Evolutionary conservation across 83 land plant species (phyloP).

Genomic region (Larix sibirica): DNA sequence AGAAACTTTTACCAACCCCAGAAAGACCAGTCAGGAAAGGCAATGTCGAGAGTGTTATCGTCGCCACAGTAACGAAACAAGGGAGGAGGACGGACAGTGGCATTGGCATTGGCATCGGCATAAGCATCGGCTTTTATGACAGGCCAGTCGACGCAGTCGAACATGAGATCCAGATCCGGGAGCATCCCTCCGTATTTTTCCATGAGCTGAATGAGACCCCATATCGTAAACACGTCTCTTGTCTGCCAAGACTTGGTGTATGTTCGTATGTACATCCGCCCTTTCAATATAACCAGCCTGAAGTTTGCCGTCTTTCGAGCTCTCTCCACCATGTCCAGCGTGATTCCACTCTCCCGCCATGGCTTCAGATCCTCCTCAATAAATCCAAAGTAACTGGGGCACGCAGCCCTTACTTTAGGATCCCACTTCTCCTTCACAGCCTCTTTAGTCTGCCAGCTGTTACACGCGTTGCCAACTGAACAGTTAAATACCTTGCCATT

Average conservation of each 20-base stretch:
- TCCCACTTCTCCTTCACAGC: background rate
- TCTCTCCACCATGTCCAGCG: slow-evolving; percentile 25
- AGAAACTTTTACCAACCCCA: slow-evolving; percentile 79
- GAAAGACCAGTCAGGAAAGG: slow-evolving; percentile 87
- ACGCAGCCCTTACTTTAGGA: background rate
- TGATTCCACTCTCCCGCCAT: slow-evolving; percentile 40
- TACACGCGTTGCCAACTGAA: background rate
- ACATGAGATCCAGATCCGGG: slow-evolving; percentile 49
- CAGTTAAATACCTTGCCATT: background rate
- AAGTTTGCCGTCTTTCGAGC: slow-evolving; percentile 19
- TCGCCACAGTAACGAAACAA: slow-evolving; percentile 64
- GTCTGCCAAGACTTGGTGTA: slow-evolving; percentile 33
- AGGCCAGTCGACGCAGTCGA: slow-evolving; percentile 39
- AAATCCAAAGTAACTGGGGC: slow-evolving; percentile 38
- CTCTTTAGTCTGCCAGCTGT: background rate
- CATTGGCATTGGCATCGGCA: background rate
- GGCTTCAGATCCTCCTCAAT: slow-evolving; percentile 47
- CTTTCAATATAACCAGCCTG: slow-evolving; percentile 36
- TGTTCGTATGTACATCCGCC: slow-evolving; percentile 20
- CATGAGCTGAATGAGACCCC: slow-evolving; percentile 47
- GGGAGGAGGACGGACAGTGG: slow-evolving; percentile 41
- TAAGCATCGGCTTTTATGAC: slow-evolving; percentile 8
- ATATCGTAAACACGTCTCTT: slow-evolving; percentile 33
- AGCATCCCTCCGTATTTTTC: slow-evolving; percentile 36
- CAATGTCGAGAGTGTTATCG: slow-evolving; percentile 35